Evolutionary conservation across 2,329 filamentous ascomycete genomes (phyloP), one percentile per base, ranked within the genome.

Genomic region (Diplocarpon mali): DNA sequence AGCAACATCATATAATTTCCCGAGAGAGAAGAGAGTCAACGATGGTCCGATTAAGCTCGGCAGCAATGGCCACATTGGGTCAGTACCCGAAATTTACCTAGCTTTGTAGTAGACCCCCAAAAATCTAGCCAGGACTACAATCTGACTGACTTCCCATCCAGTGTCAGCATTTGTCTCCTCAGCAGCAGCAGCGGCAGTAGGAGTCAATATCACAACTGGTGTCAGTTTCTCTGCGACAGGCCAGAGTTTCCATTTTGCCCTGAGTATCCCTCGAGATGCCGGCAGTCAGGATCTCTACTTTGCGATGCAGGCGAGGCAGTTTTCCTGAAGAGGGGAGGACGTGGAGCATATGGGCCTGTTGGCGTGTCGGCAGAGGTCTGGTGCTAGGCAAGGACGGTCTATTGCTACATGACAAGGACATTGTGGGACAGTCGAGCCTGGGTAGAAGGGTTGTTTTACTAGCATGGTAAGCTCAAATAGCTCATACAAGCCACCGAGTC

Each of bases 281-380:
- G 53, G 61, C 20, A 66, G 65, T 45, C 64, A 66, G 46, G 61
- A 76, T 52, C 56, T 78, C 32, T 77, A 69, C 62, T 74, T 78
- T 59, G 69, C 69, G n/a, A 53, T 79, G 13, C 67, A 69, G 46
- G 69, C 69, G 27, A 62, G 6, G 5, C 31, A 3, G 9, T 24
- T 24, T 24, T 3, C 7, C 20, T 24, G 20, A 24, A 24, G 20
- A 24, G 20, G 20, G 20, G 20, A 3, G 20, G 20, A 24, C 7
- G 7, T 24, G 20, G 20, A 24, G 20, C 4, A 24, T 24, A 3
- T 24, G 20, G 20, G 20, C 7, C 7, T 3, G 7, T 24, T 7
- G 20, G 20, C 4, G 20, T 24, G 20, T 24, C 7, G 20, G 20
- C 20, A 3, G 20, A n/a, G 20, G 7, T 4, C 20, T 24, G 20